Conservation (phyloP, 345 rosid genomes). For the Salix caprea region DNA sequence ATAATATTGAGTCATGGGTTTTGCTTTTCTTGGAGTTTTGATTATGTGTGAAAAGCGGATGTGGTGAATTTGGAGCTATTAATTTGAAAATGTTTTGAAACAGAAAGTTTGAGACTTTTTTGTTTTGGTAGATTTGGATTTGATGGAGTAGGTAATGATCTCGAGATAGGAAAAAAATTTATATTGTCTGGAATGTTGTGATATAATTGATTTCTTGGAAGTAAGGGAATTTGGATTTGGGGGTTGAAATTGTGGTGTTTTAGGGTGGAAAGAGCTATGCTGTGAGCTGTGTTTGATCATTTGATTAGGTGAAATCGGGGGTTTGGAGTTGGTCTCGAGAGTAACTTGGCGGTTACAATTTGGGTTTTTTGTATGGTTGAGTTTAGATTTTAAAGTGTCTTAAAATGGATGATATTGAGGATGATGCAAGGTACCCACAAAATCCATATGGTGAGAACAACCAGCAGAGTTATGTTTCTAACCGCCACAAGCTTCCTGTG, state of each 20-base stretch:
- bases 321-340: background rate
- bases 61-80: background rate
- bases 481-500: constrained; percentile 56
- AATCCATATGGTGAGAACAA: constrained; percentile 44
- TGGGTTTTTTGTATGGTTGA: background rate
- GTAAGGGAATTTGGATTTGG: background rate
- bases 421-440: constrained; percentile 62
- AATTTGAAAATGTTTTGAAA: background rate
- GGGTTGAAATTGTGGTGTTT: background rate
- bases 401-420: constrained; percentile 74
- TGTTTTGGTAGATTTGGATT: background rate
- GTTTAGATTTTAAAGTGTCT: background rate
- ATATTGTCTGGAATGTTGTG: background rate
- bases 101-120: background rate
- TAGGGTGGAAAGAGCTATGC: background rate
- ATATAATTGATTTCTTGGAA: background rate
- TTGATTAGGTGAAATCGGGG: background rate
- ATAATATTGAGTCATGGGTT: background rate
- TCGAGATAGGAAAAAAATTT: background rate
- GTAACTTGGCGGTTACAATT: background rate
- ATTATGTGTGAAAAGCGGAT: background rate
- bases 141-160: background rate
- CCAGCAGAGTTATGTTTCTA: constrained; percentile 37
- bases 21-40: background rate
- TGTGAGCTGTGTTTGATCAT: background rate